phyloP scores from a whole-genome alignment of 2,329 filamentous ascomycete genomes.

The Paecilomyces niveus region DNA sequence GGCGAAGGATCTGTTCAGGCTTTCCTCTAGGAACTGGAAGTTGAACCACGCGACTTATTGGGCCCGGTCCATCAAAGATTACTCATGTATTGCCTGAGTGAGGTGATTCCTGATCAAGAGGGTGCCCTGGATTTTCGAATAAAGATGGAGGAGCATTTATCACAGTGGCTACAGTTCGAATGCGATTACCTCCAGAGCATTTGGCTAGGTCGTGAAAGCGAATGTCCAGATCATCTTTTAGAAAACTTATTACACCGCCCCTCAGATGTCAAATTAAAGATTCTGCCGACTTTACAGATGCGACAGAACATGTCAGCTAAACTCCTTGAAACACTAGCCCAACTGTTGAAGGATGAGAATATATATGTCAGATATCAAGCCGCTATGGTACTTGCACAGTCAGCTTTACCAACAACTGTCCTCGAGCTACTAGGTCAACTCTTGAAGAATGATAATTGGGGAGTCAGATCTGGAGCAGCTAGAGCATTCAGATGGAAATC shows the following conservation, averaged over 20 bases:
- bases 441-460: too few relatives aligned
- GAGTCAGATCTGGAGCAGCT: neutral
- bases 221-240: neutral
- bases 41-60: conserved; percentile 29
- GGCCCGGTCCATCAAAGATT: conserved; percentile 33
- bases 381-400: too few relatives aligned
- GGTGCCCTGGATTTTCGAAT: neutral
- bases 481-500: neutral
- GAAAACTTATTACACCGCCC: neutral
- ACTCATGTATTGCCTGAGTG: conserved; percentile 32
- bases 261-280: too few relatives aligned
- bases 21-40: too few relatives aligned
- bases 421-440: too few relatives aligned
- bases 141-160: neutral
- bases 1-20: too few relatives aligned
- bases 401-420: too few relatives aligned
- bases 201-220: neutral
- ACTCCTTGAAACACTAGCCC: neutral
- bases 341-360: too few relatives aligned
- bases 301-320: neutral
- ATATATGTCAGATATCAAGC: too few relatives aligned
- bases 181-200: neutral
- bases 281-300: too few relatives aligned
- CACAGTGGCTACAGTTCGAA: conserved; percentile 2
- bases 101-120: conserved; percentile 11